These are phyloP conservation scores for Gossypium bickii DNA, from an alignment of 345 rosid genomes.

Conservation along the genomic window DNA sequence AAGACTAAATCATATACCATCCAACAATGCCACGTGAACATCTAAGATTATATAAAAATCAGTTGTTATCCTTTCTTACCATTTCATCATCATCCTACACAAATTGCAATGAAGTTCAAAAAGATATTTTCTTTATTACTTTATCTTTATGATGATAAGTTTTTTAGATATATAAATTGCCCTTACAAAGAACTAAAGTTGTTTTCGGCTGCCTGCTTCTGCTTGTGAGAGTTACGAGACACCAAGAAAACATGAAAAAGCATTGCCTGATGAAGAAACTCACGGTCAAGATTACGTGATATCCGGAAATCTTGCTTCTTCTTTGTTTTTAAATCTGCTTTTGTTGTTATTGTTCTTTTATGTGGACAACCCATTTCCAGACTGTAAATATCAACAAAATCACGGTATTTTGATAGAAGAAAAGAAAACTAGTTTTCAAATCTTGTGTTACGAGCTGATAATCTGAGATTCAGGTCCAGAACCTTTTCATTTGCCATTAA, in stretches of 20 bases:
- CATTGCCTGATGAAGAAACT: not conserved
- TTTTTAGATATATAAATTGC: not conserved
- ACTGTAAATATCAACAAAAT: constrained; percentile 9
- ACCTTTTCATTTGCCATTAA: constrained; percentile 7
- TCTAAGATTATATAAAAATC: not conserved
- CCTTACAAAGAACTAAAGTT: not conserved
- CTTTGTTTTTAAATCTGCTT: too few relatives aligned
- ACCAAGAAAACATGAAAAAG: constrained; percentile 18
- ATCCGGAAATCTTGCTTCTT: not conserved
- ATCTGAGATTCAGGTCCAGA: not conserved
- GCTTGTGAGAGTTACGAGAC: constrained; percentile 9
- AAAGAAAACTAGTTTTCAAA: not conserved
- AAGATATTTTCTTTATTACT: not conserved
- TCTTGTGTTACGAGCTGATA: constrained; percentile 10
- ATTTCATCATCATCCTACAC: not conserved
- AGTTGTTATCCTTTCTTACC: not conserved
- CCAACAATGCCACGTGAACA: not conserved
- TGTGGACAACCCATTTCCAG: constrained; percentile 27
- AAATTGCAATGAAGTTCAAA: too few relatives aligned
- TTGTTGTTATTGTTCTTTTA: not conserved
- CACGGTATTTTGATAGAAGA: not conserved
- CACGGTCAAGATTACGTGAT: constrained; percentile 26
- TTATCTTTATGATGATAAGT: not conserved
- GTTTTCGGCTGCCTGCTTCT: not conserved
- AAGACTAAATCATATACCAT: not conserved